Percentiles rank a stretch among this genome's conserved stretches.
These are phyloP conservation scores for Ustilaginoidea virens DNA, from an alignment of 2,329 filamentous ascomycete genomes.

Conservation along the genomic window DNA sequence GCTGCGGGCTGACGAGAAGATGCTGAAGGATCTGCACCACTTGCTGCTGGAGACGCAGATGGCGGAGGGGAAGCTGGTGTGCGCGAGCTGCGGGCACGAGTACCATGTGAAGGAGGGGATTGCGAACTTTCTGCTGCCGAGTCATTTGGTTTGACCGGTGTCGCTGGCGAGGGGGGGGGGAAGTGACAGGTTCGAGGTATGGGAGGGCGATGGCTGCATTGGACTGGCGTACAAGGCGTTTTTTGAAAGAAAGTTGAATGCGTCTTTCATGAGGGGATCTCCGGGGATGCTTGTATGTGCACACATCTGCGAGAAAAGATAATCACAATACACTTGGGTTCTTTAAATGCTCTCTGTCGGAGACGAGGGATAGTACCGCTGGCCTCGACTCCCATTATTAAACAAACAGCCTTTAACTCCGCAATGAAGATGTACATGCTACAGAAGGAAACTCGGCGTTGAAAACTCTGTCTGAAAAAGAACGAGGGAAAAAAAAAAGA, in stretches of 20 bases:
- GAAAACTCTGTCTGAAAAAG: not conserved
- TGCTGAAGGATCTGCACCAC: slow-evolving; percentile 62
- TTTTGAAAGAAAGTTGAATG: too few relatives aligned
- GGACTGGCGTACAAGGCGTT: too few relatives aligned
- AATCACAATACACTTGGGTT: too few relatives aligned
- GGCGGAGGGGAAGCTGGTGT: slow-evolving; percentile 74
- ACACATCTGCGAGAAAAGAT: too few relatives aligned
- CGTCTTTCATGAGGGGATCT: too few relatives aligned
- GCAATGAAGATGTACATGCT: slow-evolving; percentile 6
- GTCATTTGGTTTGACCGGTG: slow-evolving; percentile 63
- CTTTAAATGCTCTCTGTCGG: too few relatives aligned
- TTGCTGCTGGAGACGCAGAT: slow-evolving; percentile 83
- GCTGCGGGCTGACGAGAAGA: slow-evolving; percentile 49
- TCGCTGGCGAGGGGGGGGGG: too few relatives aligned
- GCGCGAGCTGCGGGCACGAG: slow-evolving; percentile 82
- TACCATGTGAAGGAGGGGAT: slow-evolving; percentile 93
- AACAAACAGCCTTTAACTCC: slow-evolving; percentile 8
- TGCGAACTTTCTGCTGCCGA: slow-evolving; percentile 87
- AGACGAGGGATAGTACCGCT: not conserved
- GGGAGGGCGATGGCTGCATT: not conserved
- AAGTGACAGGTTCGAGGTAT: not conserved
- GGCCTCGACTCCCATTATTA: not conserved
- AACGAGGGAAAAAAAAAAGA: not conserved
- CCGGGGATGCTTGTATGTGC: too few relatives aligned
- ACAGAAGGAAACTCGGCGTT: too few relatives aligned